Percentiles rank a stretch among this genome's conserved stretches.
These are phyloP conservation scores for Funneliformis mosseae DNA, from an alignment of 192 early-diverging fungal species.

Conservation along the genomic window DNA sequence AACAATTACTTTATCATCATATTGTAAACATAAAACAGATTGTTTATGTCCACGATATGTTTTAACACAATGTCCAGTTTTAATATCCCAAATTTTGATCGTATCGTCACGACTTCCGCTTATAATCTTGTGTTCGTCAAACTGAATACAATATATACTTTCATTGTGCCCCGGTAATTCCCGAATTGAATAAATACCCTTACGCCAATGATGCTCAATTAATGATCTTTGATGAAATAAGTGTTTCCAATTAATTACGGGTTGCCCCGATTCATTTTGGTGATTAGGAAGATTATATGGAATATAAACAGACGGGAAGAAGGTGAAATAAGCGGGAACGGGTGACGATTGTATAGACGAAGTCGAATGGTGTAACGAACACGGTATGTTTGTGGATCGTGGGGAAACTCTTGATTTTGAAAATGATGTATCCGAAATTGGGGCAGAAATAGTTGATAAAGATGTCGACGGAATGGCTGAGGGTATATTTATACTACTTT, in stretches of 20 bases:
- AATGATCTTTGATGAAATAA: constrained; percentile 66
- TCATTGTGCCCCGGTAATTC: constrained; percentile 80
- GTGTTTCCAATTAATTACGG: constrained; percentile 70
- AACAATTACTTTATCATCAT: constrained; percentile 62
- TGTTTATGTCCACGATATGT: constrained; percentile 73
- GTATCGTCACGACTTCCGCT: constrained; percentile 72
- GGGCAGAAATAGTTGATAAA: not conserved
- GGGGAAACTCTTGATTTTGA: not conserved
- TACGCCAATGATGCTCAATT: constrained; percentile 75
- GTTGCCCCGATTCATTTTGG: constrained; percentile 39
- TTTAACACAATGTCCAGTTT: constrained; percentile 52
- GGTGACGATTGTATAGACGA: constrained; percentile 26
- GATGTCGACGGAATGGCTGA: not conserved
- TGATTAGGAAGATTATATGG: constrained; percentile 32
- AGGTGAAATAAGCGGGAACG: constrained; percentile 31
- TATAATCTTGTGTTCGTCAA: constrained; percentile 67
- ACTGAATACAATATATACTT: constrained; percentile 85
- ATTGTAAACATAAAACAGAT: constrained; percentile 88
- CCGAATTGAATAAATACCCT: constrained; percentile 58
- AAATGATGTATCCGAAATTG: not conserved
- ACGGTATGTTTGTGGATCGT: not conserved
- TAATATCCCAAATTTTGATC: constrained; percentile 79
- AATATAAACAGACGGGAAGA: not conserved
- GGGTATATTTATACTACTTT: not conserved
- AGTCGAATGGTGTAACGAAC: not conserved